Base-by-base conservation (phyloP, 257 asterid genomes). In the Solanum medicagineum region DNA sequence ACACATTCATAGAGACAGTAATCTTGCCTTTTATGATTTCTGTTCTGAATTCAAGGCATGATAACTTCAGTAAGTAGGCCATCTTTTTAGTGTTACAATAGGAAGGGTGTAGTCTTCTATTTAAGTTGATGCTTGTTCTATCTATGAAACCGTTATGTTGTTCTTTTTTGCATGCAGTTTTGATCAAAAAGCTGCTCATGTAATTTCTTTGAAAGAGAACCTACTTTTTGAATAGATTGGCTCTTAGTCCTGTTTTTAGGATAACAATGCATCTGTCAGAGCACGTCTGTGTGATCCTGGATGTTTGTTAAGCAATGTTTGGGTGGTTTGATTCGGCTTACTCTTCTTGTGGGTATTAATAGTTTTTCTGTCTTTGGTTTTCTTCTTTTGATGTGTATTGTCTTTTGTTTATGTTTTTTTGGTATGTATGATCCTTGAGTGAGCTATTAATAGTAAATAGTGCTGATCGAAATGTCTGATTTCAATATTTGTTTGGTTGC, bases 401-500 rank as follows among this genome's bases (percentile, higher is more conserved):
- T 71, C 49, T 15, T 32, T 22, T 36, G 16, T 40, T 22, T 40
- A 13, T 56, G 62, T 51, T 51, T 56, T 32, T 56, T 53, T 24
- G 40, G 83, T 51, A 66, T 14, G 15, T 79, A 51, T 49, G 65
- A 24, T 51, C 47, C 54, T 29, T 29, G 84, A 8, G 44, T 63
- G 80, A 60, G 10, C 24, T 63, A 51, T 13, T 42, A 26, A 36
- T 11, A 20, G 44, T 47, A 15, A 66, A 51, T 8, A 66, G 63
- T 6, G 14, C 42, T 19, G 59, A 17, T 22, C 9, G 22, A 24
- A 70, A 20, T n/a, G 20, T 24, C 44, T 29, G 11, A 65, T 44
- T 15, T 10, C 32, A 69, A 36, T 71, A 22, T 57, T 82, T 56
- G 36, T 51, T 85, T 60, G 26, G 42, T 53, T 86, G 86, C 94